phyloP scores from a whole-genome alignment of 2,329 filamentous ascomycete genomes.

The Aspergillus jensenii region DNA sequence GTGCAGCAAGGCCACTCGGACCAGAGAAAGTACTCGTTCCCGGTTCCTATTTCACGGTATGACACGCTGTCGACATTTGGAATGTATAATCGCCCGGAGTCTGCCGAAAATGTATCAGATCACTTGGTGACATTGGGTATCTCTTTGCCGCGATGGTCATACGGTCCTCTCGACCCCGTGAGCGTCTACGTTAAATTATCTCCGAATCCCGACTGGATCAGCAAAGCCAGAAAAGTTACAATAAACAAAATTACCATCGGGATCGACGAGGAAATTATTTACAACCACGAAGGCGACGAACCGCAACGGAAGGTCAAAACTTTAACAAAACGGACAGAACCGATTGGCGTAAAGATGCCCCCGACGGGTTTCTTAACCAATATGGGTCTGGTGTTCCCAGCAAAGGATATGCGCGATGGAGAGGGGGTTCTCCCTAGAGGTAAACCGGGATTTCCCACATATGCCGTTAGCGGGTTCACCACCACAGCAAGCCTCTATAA shows the following conservation, averaged over 20 bases:
- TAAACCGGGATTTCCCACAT: slow-evolving; percentile 84
- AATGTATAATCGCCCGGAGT: slow-evolving; percentile 97
- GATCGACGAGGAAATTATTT: slow-evolving; percentile 98
- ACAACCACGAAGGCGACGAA: slow-evolving; percentile 95
- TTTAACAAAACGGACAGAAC: slow-evolving; percentile 78
- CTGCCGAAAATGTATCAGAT: slow-evolving; percentile 79
- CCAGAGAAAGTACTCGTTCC: slow-evolving; percentile 88
- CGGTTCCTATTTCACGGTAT: slow-evolving; percentile 87
- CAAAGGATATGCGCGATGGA: slow-evolving; percentile 79
- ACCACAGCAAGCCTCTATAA: slow-evolving; percentile 94
- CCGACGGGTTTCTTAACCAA: slow-evolving; percentile 93
- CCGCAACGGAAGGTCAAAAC: slow-evolving; percentile 86
- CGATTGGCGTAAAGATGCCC: slow-evolving; percentile 79
- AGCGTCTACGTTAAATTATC: slow-evolving; percentile 93
- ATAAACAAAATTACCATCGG: slow-evolving; percentile 91
- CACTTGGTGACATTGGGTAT: slow-evolving; percentile 90
- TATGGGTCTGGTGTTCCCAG: slow-evolving; percentile 84
- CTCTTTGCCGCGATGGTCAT: slow-evolving; percentile 92
- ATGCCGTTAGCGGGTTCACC: slow-evolving; percentile 86
- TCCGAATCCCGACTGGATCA: slow-evolving; percentile 88
- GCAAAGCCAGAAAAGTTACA: slow-evolving; percentile 85
- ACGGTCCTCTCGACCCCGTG: slow-evolving; percentile 91
- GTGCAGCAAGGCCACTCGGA: slow-evolving; percentile 86
- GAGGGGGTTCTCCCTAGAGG: slow-evolving; percentile 85
- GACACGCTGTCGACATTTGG: slow-evolving; percentile 97